Conservation (phyloP, 768 basidiomycete genomes). For the Dioszegia hungarica region DNA sequence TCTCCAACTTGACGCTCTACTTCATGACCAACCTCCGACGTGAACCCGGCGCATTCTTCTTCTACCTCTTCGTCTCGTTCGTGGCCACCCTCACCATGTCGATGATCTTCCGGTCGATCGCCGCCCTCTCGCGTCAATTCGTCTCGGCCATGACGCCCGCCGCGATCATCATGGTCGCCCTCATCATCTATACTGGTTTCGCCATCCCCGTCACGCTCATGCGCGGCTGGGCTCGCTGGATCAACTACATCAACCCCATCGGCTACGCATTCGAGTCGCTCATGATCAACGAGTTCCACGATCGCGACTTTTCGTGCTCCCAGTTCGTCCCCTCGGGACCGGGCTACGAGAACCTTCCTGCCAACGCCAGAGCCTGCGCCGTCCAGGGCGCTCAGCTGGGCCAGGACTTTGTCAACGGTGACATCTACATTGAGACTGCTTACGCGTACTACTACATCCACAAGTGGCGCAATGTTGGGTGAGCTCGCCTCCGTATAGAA, state of each 20-base stretch:
- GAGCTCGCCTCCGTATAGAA: too few relatives aligned
- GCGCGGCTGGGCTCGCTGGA: slow-evolving; percentile 53
- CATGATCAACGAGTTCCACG: slow-evolving; percentile 83
- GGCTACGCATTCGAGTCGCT: slow-evolving; percentile 67
- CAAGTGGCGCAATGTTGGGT: slow-evolving; percentile 49
- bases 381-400: slow-evolving; percentile 42
- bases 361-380: slow-evolving; percentile 30
- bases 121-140: slow-evolving; percentile 63
- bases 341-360: slow-evolving; percentile 29
- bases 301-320: slow-evolving; percentile 55
- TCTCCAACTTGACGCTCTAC: slow-evolving; percentile 51
- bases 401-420: slow-evolving; percentile 38
- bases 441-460: slow-evolving; percentile 37
- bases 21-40: slow-evolving; percentile 53
- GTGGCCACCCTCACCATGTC: slow-evolving; percentile 56
- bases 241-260: slow-evolving; percentile 68
- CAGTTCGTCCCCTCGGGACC: slow-evolving; percentile 43
- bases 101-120: slow-evolving; percentile 58
- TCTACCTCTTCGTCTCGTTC: slow-evolving; percentile 57
- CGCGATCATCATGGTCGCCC: slow-evolving; percentile 60
- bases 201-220: slow-evolving; percentile 48
- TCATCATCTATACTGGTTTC: slow-evolving; percentile 67
- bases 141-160: slow-evolving; percentile 59
- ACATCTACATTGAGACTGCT: slow-evolving; percentile 29
- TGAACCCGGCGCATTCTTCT: slow-evolving; percentile 54